Evolutionary conservation across 129 eudicot genomes (phyloP).

Genomic region (Artemisia annua): DNA sequence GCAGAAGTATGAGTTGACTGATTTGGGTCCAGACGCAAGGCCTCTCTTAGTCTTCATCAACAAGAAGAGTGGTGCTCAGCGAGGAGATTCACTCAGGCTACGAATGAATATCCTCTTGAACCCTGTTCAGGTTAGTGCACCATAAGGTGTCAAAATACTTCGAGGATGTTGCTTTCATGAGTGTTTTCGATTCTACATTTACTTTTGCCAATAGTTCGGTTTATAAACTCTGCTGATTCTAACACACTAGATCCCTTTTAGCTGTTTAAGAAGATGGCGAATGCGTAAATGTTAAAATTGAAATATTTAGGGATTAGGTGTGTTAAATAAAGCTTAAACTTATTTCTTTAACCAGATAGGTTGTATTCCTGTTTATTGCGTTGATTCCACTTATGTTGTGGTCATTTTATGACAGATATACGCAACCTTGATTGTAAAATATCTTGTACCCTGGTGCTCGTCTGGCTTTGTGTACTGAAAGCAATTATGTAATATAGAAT

Average conservation of each 20-base stretch:
- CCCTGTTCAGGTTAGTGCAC: constrained; percentile 88
- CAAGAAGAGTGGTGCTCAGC: constrained; percentile 96
- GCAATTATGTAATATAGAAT: no score
- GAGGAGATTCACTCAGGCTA: constrained; percentile 82
- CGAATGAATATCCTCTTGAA: constrained; percentile 88
- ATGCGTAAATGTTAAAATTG: no score
- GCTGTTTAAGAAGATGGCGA: no score
- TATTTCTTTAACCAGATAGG: background rate
- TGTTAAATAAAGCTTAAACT: background rate
- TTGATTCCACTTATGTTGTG: background rate
- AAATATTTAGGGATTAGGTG: background rate
- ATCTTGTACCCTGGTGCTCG: constrained; percentile 3
- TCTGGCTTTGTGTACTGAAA: no score
- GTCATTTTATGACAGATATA: background rate
- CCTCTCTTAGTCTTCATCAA: constrained; percentile 89
- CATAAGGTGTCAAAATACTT: constrained; percentile 1
- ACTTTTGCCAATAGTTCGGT: no score
- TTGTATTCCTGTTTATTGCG: no score
- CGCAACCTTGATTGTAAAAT: constrained; percentile 9
- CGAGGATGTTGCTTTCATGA: no score
- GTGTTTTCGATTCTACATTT: no score
- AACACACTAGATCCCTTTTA: no score
- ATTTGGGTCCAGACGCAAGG: constrained; percentile 91
- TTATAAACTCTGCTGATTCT: no score
- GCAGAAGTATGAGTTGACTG: constrained; percentile 76